Evolutionary conservation across 306 rosid genomes (phyloP).

Genomic region (Coriaria nepalensis): DNA sequence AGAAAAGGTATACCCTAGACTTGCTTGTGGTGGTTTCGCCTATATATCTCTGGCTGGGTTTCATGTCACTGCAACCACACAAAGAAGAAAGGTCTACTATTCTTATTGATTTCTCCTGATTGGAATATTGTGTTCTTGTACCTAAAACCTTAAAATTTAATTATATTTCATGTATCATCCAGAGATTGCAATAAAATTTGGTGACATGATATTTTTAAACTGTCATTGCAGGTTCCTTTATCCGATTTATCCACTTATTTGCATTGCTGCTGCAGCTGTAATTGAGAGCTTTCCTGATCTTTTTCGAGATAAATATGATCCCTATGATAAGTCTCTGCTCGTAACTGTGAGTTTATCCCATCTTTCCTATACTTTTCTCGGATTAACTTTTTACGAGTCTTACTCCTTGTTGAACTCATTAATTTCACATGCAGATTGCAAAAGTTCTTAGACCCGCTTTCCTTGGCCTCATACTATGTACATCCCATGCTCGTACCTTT

Average conservation of each 20-base stretch:
- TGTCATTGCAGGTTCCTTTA: conserved; percentile 69
- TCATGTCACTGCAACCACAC: conserved; percentile 95
- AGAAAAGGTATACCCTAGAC: conserved; percentile 66
- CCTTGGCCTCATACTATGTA: conserved; percentile 65
- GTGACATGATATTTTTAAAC: conserved; percentile 8
- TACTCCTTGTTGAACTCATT: conserved; percentile 10
- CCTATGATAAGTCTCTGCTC: conserved; percentile 21
- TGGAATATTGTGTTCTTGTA: too few species aligned
- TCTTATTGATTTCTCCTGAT: neutral
- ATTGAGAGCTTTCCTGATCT: conserved; percentile 92
- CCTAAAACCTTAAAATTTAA: too few species aligned
- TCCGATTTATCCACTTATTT: conserved; percentile 90
- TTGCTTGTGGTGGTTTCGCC: conserved; percentile 82
- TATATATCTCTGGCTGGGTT: conserved; percentile 71
- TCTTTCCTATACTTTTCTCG: neutral
- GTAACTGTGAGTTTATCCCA: conserved; percentile 38
- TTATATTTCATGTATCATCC: neutral
- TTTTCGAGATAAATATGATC: conserved; percentile 53
- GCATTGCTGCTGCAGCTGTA: conserved; percentile 95
- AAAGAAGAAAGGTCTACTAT: conserved; percentile 81
- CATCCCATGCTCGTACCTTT: conserved; percentile 94
- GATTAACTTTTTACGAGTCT: conserved; percentile 3
- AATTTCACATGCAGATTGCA: conserved; percentile 39
- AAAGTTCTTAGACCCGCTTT: conserved; percentile 62
- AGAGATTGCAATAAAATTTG: neutral